Percentiles rank a stretch among this genome's conserved stretches.
Conservation (phyloP, 2,329 filamentous ascomycete genomes). For the Penicillium sp. region DNA sequence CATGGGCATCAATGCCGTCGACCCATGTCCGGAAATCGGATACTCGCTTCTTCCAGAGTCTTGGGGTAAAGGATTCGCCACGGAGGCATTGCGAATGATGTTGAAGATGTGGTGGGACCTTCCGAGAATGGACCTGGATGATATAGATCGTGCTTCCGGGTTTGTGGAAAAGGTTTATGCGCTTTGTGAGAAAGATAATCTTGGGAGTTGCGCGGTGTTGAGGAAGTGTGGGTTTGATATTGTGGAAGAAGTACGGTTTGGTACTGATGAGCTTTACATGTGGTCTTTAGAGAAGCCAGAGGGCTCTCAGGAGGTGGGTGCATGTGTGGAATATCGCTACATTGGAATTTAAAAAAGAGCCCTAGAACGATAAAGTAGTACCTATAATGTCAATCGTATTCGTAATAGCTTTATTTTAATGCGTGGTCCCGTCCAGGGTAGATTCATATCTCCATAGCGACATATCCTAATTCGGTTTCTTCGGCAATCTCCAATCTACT, state of each 20-base stretch:
- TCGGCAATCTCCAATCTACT: constrained; percentile 6
- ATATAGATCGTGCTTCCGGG: not conserved
- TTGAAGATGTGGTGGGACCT: constrained; percentile 28
- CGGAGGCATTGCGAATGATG: constrained; percentile 24
- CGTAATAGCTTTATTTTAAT: too few relatives aligned
- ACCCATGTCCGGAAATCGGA: constrained; percentile 25
- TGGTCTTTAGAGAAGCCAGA: constrained; percentile 10
- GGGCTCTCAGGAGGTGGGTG: not conserved
- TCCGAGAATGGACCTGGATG: not conserved
- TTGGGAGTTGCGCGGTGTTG: constrained; percentile 19
- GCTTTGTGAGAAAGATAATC: constrained; percentile 18
- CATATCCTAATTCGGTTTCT: not conserved
- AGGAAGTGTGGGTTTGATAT: constrained; percentile 24
- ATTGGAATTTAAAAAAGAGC: not conserved
- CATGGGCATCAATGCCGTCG: constrained; percentile 21
- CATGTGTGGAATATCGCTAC: not conserved
- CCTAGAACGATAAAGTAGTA: not conserved
- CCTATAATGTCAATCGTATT: not conserved
- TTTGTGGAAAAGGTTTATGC: constrained; percentile 21
- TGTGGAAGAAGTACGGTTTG: constrained; percentile 7
- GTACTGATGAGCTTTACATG: constrained; percentile 11
- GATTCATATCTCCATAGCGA: not conserved
- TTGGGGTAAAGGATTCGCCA: constrained; percentile 30
- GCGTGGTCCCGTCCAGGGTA: not conserved
- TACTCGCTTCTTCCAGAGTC: constrained; percentile 24